Base-by-base conservation (phyloP, 345 rosid genomes). In the Xanthoceras sorbifolium region DNA sequence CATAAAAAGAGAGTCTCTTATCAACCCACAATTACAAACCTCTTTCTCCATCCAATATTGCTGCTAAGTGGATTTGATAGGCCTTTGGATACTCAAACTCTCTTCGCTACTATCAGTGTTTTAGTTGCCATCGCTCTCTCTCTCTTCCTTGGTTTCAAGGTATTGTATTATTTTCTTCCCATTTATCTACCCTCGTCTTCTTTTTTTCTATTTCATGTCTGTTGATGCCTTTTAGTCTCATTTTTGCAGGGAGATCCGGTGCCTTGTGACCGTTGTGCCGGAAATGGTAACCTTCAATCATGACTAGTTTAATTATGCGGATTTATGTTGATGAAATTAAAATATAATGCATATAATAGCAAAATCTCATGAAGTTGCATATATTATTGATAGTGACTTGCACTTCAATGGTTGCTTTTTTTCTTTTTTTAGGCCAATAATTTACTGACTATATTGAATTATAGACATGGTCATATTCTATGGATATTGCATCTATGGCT, bases 161-260 rank as follows among this genome's bases (percentile, higher is more conserved):
- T 86, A n/a, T 57, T 5, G 20, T 15, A 22, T 44, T 59, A 22
- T 44, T 59, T 29, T 65, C 25, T 44, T 29, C 3, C 57, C 29
- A 18, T 26, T 26, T 29, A 0, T 36, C 1, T 18, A 28, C 25
- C 38, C n/a, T 8, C 15, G n/a, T 15, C 57, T 20, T 44, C 26
- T 1, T 5, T 15, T 8, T 64, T 4, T 29, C 65, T 64, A 42
- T 50, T 42, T 44, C 73, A 29, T 25, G 10, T 69, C 26, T 1
- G 31, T 9, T 52, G 25, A 54, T 17, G 6, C 22, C 5, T 18
- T 34, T 66, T 40, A 7, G 20, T 1, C 34, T 31, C 11, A 1
- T 55, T 60, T 87, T 82, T 84, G 46, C 89, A 94, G 98, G 97
- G 98, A 66, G 98, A 93, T 69, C 97, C 98, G 64, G 92, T 94